Conservation (phyloP, 129 eudicot genomes). For the Escallonia herrerae region DNA sequence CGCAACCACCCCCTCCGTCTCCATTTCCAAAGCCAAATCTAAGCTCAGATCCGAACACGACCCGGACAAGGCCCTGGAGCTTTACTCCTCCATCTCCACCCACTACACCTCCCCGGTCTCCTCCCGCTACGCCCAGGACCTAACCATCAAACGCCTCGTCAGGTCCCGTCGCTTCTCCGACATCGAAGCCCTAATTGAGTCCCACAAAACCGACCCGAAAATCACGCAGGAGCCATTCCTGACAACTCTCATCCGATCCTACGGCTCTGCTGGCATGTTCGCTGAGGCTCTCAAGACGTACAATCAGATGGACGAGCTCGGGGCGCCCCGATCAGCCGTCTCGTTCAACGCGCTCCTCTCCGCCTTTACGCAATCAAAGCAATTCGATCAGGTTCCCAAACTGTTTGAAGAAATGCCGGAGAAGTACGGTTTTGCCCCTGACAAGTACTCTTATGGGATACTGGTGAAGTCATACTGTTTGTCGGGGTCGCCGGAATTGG, state of each 20-base stretch:
- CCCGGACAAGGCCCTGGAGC: constrained; percentile 69
- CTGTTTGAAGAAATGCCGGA: constrained; percentile 69
- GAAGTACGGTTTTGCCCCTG: constrained; percentile 42
- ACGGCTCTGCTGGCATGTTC: constrained; percentile 82
- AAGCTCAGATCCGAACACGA: constrained; percentile 52
- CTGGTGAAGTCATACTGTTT: constrained; percentile 66
- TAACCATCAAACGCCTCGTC: constrained; percentile 75
- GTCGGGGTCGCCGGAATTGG: constrained; percentile 52
- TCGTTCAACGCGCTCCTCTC: constrained; percentile 71
- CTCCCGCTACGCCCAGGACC: constrained; percentile 63
- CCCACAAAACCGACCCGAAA: constrained; percentile 62
- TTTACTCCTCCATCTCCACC: constrained; percentile 55
- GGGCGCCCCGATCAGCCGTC: constrained; percentile 56
- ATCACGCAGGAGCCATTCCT: constrained; percentile 56
- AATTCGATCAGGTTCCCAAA: constrained; percentile 32
- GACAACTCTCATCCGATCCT: constrained; percentile 61
- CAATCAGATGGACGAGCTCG: constrained; percentile 53
- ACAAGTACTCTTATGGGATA: constrained; percentile 57
- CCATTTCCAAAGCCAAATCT: constrained; percentile 64
- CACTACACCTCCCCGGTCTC: constrained; percentile 52
- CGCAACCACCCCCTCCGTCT: constrained; percentile 20
- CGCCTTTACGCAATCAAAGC: constrained; percentile 41
- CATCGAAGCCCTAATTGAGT: constrained; percentile 64
- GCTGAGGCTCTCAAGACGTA: constrained; percentile 62
- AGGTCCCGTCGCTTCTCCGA: constrained; percentile 57